Evolutionary conservation across 768 basidiomycete species (phyloP), one percentile per base, ranked within the genome.

Genomic region (Boletus tomentosulus): DNA sequence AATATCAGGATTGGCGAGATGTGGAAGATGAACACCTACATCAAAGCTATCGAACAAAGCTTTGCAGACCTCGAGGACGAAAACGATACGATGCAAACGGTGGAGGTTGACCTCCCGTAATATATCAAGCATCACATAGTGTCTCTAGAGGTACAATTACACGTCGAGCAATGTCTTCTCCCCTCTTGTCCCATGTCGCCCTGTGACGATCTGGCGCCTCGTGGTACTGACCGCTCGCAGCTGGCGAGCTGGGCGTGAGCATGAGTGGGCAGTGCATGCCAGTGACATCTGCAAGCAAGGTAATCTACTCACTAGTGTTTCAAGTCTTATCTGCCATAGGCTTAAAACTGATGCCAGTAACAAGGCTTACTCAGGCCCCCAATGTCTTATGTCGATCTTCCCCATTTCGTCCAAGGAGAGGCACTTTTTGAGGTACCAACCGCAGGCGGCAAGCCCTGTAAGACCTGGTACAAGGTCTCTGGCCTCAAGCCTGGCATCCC

Each of bases 21-120:
- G 81, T 91, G 89, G 89, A 92, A 92, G 73, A 77, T 93, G 76
- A 77, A 76, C n/a, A 71, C 78, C 52, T 96, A 94, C 67, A 71
- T 87, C 54, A 76, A 80, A 1, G 85, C 89, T 4, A 76, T 98
- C 53, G 81, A 87, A 58, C 77, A 78, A 59, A 80, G 75, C 62
- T 80, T 86, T 56, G 53, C 57, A n/a, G 84, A 84, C 51, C 78
- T 79, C 3, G 67, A 64, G 22, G 81, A 79, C 25, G 82, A 81
- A 22, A 68, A 64, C 16, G 67, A 67, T 8, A 47, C 48, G 16
- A 42, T 19, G 13, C 57, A 59, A 10, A 25, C 46, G 16, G 55
- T 42, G 35, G 57, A 62, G 38, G 45, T 51, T 2, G 68, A 64
- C 43, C 51, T 71, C 46, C 55, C 63, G 19, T 68, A 48, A 43